Conservation (phyloP, 2,329 filamentous ascomycete genomes). For the Aureobasidium melanogenum region DNA sequence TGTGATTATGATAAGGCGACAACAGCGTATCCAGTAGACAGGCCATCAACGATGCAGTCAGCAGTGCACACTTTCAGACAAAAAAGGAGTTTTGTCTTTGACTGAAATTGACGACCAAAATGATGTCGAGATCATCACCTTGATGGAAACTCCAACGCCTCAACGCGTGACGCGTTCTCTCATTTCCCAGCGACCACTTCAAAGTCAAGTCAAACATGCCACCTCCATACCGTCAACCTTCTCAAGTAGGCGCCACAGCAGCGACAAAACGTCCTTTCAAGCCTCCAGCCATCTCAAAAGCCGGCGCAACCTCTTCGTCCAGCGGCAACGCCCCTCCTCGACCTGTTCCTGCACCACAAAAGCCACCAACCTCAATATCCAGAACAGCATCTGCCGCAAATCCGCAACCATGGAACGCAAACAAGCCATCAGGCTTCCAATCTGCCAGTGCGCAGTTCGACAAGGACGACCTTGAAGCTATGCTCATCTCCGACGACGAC, state of each 20-base stretch:
- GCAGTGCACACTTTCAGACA: too few relatives aligned
- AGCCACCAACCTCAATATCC: too few relatives aligned
- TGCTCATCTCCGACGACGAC: conserved; percentile 1
- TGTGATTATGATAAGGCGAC: neutral
- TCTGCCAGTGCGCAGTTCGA: neutral
- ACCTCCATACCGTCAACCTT: conserved; percentile 2
- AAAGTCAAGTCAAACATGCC: neutral
- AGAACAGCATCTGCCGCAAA: neutral
- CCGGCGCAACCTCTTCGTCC: neutral
- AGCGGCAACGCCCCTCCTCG: neutral
- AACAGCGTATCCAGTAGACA: neutral
- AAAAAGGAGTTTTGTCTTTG: too few relatives aligned
- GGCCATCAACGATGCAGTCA: neutral
- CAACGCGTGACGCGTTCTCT: neutral
- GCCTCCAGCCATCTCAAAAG: neutral
- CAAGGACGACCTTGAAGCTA: neutral
- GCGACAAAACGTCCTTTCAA: conserved; percentile 8
- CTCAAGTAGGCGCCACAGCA: conserved; percentile 9
- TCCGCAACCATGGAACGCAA: neutral
- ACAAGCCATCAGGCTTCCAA: neutral
- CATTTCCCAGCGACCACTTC: neutral
- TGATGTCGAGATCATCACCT: neutral
- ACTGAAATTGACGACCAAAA: too few relatives aligned
- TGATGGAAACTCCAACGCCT: neutral
- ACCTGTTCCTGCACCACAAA: neutral